phyloP scores from a whole-genome alignment of 371 early-diverging fungal genomes.

The Mucor lusitanicus region DNA sequence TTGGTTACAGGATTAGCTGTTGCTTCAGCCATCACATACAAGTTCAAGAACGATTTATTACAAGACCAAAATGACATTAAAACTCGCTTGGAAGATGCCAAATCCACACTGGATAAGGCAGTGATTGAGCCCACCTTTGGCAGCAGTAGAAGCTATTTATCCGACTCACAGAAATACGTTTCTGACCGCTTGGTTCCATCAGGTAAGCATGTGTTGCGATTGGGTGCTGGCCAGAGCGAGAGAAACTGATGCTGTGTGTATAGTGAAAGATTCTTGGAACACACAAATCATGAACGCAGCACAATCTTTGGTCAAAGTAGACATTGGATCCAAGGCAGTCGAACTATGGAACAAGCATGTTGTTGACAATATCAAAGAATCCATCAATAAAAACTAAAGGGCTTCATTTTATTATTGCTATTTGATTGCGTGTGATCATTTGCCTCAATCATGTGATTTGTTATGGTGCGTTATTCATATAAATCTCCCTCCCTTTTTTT shows the following conservation, averaged over 20 bases:
- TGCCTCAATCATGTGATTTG: slow-evolving; percentile 9
- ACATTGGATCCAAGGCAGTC: slow-evolving; percentile 29
- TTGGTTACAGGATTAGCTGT: slow-evolving; percentile 25
- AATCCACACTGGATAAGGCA: slow-evolving; percentile 24
- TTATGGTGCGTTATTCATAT: not conserved
- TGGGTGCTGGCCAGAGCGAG: not conserved
- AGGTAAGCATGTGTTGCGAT: slow-evolving; percentile 16
- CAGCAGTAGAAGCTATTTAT: slow-evolving; percentile 10
- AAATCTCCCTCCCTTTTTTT: not conserved
- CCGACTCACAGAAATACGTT: slow-evolving; percentile 29
- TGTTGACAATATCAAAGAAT: slow-evolving; percentile 18
- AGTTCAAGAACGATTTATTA: slow-evolving; percentile 16
- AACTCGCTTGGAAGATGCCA: slow-evolving; percentile 18
- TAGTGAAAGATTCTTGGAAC: slow-evolving; percentile 49
- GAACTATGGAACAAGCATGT: slow-evolving; percentile 33
- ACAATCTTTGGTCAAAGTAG: slow-evolving; percentile 34
- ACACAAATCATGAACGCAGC: slow-evolving; percentile 41
- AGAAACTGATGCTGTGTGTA: not conserved
- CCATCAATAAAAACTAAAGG: not conserved
- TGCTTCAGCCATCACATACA: slow-evolving; percentile 23
- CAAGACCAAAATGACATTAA: slow-evolving; percentile 24
- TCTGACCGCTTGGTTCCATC: slow-evolving; percentile 30
- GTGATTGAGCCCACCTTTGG: slow-evolving; percentile 14
- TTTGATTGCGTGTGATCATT: slow-evolving; percentile 4
- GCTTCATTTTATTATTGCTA: too few relatives aligned